Evolutionary conservation across 2,329 filamentous ascomycete genomes (phyloP), one percentile per base, ranked within the genome.

Genomic region (Pochonia chlamydosporia): DNA sequence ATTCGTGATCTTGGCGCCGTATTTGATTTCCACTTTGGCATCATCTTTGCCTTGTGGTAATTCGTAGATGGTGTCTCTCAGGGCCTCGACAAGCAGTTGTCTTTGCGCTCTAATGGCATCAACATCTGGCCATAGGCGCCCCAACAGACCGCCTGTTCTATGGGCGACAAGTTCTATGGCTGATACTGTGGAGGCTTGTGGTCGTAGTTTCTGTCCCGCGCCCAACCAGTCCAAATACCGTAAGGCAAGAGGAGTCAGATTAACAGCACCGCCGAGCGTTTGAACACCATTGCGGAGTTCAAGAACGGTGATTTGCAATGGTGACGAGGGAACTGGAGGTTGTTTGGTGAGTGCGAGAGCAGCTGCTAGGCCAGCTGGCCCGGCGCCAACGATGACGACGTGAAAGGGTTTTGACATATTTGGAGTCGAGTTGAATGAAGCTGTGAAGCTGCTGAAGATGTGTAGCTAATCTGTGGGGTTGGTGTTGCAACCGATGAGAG

Each of bases 281-380:
- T 71, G 67, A 3, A 71, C 67, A 28, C 62, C 55, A 2, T 68
- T 62, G 1, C 73, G 69, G 39, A 75, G 65, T 55, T 78, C 75
- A 53, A 69, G 75, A 48, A 78, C 64, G 35, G 67, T 70, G 54
- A 76, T 48, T 44, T 40, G 52, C 10, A 56, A 23, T 5, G 48
- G 44, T 5, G 48, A 25, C 3, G 48, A 67, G 23, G 59, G 39
- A 23, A 69, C 66, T 6, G 59, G 49, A 55, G 68, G 70, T 50
- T 72, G 69, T 21, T 33, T 21, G 31, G 66, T 68, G 44, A 76
- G 63, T 11, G 73, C 64, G 37, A 77, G 62, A 16, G 76, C 74
- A 37, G 73, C 70, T 14, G 71, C 63, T 24, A 78, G 66, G 31
- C 75, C 76, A 16, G 74, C 68, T 23, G 76, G 72, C 21, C 75